Conservation (phyloP, 148 eudicot genomes). For the Dianthus caryophyllus region DNA sequence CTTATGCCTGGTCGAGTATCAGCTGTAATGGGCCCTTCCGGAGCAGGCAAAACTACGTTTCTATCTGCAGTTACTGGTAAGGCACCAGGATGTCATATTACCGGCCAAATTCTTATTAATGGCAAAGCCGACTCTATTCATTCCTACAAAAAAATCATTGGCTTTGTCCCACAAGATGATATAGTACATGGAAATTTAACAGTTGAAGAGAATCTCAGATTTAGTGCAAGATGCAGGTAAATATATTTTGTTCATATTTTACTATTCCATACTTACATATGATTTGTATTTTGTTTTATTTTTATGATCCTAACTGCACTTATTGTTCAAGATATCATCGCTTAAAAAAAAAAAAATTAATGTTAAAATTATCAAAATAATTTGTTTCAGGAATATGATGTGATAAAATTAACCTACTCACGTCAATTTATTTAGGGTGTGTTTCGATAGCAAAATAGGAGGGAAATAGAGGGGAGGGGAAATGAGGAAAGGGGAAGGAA, state of each 20-base stretch:
- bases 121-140: constrained; percentile 59
- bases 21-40: constrained; percentile 93
- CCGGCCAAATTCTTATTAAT: constrained; percentile 62
- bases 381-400: too few relatives aligned
- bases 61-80: constrained; percentile 71
- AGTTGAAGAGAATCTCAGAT: constrained; percentile 81
- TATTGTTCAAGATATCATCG: too few relatives aligned
- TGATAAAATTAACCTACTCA: too few relatives aligned
- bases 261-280: too few relatives aligned
- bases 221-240: constrained; percentile 86
- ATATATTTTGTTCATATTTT: not conserved
- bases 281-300: too few relatives aligned
- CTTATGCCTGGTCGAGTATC: constrained; percentile 74
- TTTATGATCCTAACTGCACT: too few relatives aligned
- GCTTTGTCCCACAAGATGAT: constrained; percentile 93
- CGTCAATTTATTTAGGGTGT: too few relatives aligned
- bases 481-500: too few relatives aligned
- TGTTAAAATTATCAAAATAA: too few relatives aligned
- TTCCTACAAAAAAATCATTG: constrained; percentile 63
- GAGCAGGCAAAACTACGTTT: constrained; percentile 89
- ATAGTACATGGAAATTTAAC: constrained; percentile 84
- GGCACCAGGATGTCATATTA: constrained; percentile 49
- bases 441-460: too few relatives aligned
- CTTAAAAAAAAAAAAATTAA: too few relatives aligned
- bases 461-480: too few relatives aligned